Base-by-base conservation (phyloP, 345 rosid species). In the Excoecaria agallocha region DNA sequence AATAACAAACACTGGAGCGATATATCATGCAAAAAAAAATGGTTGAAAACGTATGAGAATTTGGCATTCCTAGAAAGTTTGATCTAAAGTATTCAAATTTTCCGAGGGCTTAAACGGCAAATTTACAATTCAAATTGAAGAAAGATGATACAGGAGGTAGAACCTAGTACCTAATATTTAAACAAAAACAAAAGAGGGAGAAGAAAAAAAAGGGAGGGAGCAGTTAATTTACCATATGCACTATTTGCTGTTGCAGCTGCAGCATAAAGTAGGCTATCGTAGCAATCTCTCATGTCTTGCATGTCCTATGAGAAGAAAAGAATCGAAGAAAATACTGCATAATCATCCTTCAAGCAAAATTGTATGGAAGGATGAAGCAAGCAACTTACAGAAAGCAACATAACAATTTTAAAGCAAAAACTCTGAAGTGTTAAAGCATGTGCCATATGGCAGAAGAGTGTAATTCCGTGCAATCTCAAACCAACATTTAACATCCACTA, bases 161-260 rank as follows among this genome's bases (percentile, higher is more conserved):
- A 37, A 61, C 13, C 48, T 19, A 35, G 52, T 38, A n/a, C 19
- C 30, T 51, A 68, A 50, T 9, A 69, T 17, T 12, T 4, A 52
- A 69, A 12, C 4, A 55, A 73, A 12, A 62, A 37, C 35, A 63
- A 16, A 56, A 71, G 12, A 46, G 25, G 43, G n/a, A 66, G 15
- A 81, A 68, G 38, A 54, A 64, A 7, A 41, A 6, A 41, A 41
- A 64, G 48, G 17, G 24, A 6, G 25, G 68, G 38, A 41, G 50
- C 5, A 54, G 64, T 50, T 59, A 74, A 13, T 51, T 77, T 84
- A 95, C 99, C 99, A 74, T 84, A 95, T 65, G 98, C 97, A 75
- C 97, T 90, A 79, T 96, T 96, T 22, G 98, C 98, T 0, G 90
- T 87, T 15, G 89, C 96, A 39, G 98, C 97, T 74, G 99, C 99